These are phyloP conservation scores for Lepidium aucheri DNA, from an alignment of 345 rosid species.

Conservation along the genomic window DNA sequence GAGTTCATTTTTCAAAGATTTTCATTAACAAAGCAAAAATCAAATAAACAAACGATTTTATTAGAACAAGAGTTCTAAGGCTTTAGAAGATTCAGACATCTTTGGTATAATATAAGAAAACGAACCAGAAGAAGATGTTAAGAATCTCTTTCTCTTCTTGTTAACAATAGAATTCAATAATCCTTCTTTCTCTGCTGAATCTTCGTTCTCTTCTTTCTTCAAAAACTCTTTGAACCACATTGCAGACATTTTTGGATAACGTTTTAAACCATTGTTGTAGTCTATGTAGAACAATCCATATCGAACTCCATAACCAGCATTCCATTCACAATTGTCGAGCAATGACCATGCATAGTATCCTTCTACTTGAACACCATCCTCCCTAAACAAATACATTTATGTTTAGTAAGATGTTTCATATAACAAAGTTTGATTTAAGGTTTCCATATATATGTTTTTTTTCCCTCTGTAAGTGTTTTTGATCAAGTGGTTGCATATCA, in stretches of 20 bases:
- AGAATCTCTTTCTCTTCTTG: conserved; percentile 19
- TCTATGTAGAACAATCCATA: conserved; percentile 46
- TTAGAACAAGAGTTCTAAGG: neutral
- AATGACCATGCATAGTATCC: conserved; percentile 57
- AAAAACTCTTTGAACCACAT: conserved; percentile 49
- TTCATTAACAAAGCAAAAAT: neutral
- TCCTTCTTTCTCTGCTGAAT: conserved; percentile 1
- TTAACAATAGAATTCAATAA: neutral
- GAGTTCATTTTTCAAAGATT: neutral
- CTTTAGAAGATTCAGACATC: conserved; percentile 21
- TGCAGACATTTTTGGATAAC: conserved; percentile 52
- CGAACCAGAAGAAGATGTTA: conserved; percentile 8
- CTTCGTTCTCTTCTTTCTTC: conserved; percentile 12
- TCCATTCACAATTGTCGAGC: conserved; percentile 54
- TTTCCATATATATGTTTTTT: no score
- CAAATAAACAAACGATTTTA: neutral
- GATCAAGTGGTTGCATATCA: no score
- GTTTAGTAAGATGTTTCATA: neutral
- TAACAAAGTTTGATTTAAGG: no score
- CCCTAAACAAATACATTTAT: neutral
- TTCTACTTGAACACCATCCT: conserved; percentile 41
- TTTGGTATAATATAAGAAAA: conserved; percentile 1
- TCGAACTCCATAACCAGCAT: conserved; percentile 36
- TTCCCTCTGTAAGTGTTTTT: no score
- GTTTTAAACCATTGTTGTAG: conserved; percentile 37